Base-by-base conservation (phyloP, 2,329 filamentous ascomycete species). In the Ascochyta rabiei region DNA sequence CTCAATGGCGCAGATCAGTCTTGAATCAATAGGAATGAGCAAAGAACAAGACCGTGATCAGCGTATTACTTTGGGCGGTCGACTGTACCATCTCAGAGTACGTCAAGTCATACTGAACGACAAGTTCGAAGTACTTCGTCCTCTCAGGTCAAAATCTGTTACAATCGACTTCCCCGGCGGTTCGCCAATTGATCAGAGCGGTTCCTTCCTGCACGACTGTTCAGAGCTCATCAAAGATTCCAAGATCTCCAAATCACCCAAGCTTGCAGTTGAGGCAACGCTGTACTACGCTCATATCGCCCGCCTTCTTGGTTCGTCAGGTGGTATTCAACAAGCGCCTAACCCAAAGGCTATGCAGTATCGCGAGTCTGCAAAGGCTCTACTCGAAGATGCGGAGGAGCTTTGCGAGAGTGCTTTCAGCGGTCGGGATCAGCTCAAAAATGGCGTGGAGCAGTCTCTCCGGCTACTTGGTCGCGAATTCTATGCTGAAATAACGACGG, bases 401-500 rank as follows among this genome's bases (percentile, higher is more conserved):
- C 56, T 78, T 6, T 79, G 76, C 55, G 49, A 67, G 34, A 51
- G 66, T 28, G 55, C 58, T 1, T 75, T 79, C 52, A 61, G 69
- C 8, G 64, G 64, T 42, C 65, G 72, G 0, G 57, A 67, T 1
- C 51, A 18, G 3, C 57, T 77, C 9, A 26, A 42, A 0, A 40
- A 44, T 10, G 75, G 70, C 1, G 59, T 77, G 2, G 63, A 74
- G 6, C 46, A 69, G 3, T 56, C 47, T 2, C 21, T 66, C 9
- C 55, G 59, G 38, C 54, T 80, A 2, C 60, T 79, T 2, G 37
- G 61, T 4, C 64, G 62, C 24, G 62, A 72, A 8, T 73, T 72
- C 59, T 80, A 81, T 48, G 72, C 78, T 24, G 56, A 68, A 1
- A 72, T 81, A 1, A 78, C 77, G 0, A 52, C 68, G 0, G 75